Evolutionary conservation across 805 yeast species (phyloP), one percentile per base, ranked within the genome.

Genomic region (Candida xiaguanensis): DNA sequence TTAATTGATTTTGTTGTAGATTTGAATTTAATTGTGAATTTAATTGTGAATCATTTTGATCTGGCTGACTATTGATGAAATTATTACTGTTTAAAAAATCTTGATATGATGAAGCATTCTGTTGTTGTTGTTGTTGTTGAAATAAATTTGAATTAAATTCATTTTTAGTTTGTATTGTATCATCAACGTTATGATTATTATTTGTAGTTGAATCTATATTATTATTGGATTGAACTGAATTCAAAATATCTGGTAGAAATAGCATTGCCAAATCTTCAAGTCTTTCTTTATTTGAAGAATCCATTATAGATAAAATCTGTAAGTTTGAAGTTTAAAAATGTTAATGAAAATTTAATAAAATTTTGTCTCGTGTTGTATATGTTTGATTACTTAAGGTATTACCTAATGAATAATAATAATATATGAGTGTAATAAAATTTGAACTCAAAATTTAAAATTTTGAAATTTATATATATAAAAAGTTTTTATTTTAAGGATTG

Each of bases 241-340:
- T 34, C 15, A 34, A 34, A 17, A 34, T 25, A 14, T 34, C 36
- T 8, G 36, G 36, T 22, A 68, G 51, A 36, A 68, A 68, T 31
- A 68, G 53, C 29, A 71, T 58, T 33, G 72, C 63, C 16, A 68
- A 53, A 47, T 68, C 74, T 42, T 68, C 72, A 17, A 41, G 34
- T 31, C 36, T 34, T 17, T 41, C 42, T 34, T 41, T 41, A 17
- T 27, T 40, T 11, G 42, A 29, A 17, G 44, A 15, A n/a, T 38
- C 42, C 41, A 38, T 38, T 22, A n/a, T n/a, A 8, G 36, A 24
- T 11, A 8, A 29, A 11, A 5, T 28, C 17, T 15, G 31, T 16
- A 16, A 25, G 28, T 6, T 20, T 20, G 6, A 20, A 20, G 9
- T 20, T 20, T 20, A 20, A 20, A 20, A 20, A n/a, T n/a, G n/a